Evolutionary conservation across 306 rosid genomes (phyloP), one percentile per base, ranked within the genome.

Genomic region (Cucurbita argyrosperma): DNA sequence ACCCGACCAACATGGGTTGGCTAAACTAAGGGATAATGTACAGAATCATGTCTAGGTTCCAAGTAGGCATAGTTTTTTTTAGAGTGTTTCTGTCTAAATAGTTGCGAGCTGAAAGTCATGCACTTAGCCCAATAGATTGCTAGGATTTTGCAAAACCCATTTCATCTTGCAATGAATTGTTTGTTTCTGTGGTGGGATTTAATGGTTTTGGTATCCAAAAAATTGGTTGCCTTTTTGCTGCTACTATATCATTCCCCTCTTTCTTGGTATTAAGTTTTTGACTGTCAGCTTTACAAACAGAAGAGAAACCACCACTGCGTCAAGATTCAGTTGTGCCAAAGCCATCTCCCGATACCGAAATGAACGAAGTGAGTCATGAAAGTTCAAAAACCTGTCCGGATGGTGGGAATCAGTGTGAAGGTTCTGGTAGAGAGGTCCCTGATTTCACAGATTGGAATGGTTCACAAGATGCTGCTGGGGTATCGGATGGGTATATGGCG

Each of bases 401-500:
- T 16, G 85, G 82, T 71, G 89, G 76, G 76, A 79, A 74, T 80
- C 62, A 63, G 70, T 66, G 16, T 42, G 87, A 81, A 61, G 62
- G 85, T 60, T 47, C 76, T 67, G 80, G 81, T 71, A 79, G 81
- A 14, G 85, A 86, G 74, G 83, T 76, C 55, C 68, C 83, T 6
- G 86, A 71, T 63, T 76, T 58, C 52, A 71, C 75, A 3, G 87
- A 78, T 70, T 81, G 47, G 66, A 74, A 66, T 49, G 79, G 82
- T 58, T 77, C 76, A 7, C 79, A 76, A 50, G 89, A 88, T 60
- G 79, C 83, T 19, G 47, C 83, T 19, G 47, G 72, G 37, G 55
- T 85, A 85, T 68, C 76, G 21, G 95, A 90, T 56, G 61, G 15
- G 58, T 92, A 85, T 77, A 77, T 79, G 56, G 79, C 86, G 13